Conservation (phyloP, 352 stramenopile species). For the Blastocystis hominis region DNA sequence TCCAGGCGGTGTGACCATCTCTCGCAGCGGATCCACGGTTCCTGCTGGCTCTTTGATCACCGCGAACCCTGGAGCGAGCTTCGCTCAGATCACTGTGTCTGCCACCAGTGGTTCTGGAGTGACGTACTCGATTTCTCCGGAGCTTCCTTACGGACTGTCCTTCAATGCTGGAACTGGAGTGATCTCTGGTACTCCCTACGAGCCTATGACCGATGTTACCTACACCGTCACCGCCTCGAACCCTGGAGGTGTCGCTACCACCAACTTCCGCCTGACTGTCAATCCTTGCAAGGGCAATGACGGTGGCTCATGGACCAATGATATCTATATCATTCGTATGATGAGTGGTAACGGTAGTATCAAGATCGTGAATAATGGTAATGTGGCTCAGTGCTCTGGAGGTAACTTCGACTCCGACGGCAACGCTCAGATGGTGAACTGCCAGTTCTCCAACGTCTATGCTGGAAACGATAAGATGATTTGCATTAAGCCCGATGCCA, state of each 20-base stretch:
- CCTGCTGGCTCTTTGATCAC: background rate
- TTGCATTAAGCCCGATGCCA: background rate
- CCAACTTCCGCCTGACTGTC: background rate
- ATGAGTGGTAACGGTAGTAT: background rate
- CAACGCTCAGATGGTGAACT: background rate
- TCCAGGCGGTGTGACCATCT: background rate
- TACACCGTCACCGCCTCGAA: slow-evolving; percentile 30
- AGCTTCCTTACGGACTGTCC: background rate
- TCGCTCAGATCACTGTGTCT: background rate
- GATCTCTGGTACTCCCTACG: background rate
- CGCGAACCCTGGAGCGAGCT: background rate
- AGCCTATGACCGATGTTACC: background rate
- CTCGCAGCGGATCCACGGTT: background rate
- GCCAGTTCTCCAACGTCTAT: background rate
- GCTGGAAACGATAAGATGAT: background rate
- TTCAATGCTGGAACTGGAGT: background rate
- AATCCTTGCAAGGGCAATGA: background rate
- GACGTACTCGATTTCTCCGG: background rate
- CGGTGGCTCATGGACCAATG: background rate
- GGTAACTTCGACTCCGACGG: background rate
- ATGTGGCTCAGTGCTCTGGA: background rate
- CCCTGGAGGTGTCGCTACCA: background rate
- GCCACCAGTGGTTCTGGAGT: background rate
- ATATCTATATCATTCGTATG: background rate
- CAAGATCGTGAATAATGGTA: background rate